Evolutionary conservation across 2,329 filamentous ascomycete genomes (phyloP).

Genomic region (Paraphaeosphaeria sporulosa): DNA sequence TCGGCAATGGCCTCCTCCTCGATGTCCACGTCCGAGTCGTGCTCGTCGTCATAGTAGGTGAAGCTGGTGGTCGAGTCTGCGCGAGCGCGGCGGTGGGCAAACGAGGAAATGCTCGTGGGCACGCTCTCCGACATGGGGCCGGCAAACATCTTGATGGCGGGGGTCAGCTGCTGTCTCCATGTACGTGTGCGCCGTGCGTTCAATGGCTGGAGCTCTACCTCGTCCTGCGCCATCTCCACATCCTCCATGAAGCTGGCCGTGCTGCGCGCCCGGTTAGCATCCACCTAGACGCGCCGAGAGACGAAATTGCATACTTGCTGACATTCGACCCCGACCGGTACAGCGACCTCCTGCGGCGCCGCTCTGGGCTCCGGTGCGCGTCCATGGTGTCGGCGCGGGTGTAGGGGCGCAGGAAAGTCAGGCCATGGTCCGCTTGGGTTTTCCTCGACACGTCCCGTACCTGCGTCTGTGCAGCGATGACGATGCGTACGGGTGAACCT

Average conservation of each 20-base stretch:
- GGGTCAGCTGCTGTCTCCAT: slow-evolving; percentile 46
- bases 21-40: slow-evolving; percentile 57
- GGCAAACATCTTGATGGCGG: slow-evolving; percentile 72
- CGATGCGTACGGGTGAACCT: slow-evolving; percentile 4
- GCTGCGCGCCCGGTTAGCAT: slow-evolving; percentile 41
- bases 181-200: slow-evolving; percentile 24
- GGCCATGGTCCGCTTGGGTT: slow-evolving; percentile 22
- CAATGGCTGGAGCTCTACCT: slow-evolving; percentile 64
- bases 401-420: slow-evolving; percentile 16
- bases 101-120: slow-evolving; percentile 92
- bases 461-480: slow-evolving; percentile 10
- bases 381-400: slow-evolving; percentile 30
- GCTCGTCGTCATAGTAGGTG: slow-evolving; percentile 80
- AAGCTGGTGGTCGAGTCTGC: slow-evolving; percentile 90
- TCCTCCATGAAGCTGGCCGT: slow-evolving; percentile 82
- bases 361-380: slow-evolving; percentile 44
- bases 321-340: slow-evolving; percentile 74
- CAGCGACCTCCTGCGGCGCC: slow-evolving; percentile 51
- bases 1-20: slow-evolving; percentile 45
- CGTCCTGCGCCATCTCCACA: slow-evolving; percentile 98
- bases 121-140: slow-evolving; percentile 94
- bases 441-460: background rate
- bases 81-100: slow-evolving; percentile 81
- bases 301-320: slow-evolving; percentile 50
- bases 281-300: slow-evolving; percentile 4